Base-by-base conservation (phyloP, 352 stramenopile genomes). In the Phytophthora europaea region DNA sequence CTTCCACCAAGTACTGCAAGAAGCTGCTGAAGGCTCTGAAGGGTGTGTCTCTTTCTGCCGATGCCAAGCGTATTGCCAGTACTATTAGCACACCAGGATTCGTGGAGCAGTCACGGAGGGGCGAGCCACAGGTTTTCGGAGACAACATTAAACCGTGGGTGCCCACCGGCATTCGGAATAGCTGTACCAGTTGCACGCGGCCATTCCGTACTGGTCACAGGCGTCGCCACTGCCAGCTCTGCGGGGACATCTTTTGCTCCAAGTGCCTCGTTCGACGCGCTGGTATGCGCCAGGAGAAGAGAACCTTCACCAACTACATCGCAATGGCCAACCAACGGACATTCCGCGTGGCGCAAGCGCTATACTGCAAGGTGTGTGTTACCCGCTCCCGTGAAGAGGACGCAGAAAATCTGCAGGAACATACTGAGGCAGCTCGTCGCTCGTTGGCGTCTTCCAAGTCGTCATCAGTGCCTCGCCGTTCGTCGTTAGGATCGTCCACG, bases 211-310 rank as follows among this genome's bases (percentile, higher is more conserved):
- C 79, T 51, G 84, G 78, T 22, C 85, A 87, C 22, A 78, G 81
- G 26, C 86, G 89, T 23, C 83, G 88, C 51, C 85, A 94, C 63
- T 95, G 89, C 57, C 86, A 87, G 1, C 68, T 94, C 52, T 95
- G 89, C 51, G 85, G 88, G 9, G 87, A 93, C 36, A 81, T 93
- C 9, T 88, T 93, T 50, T 95, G 88, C 76, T 67, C 79, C 57
- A 93, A 92, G 68, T 95, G 88, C 52, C 70, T 88, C 48, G 68
- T 94, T 54, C 80, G 78, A 61, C 84, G 85, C 58, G 79, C 84
- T 33, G 79, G 76, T 10, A 71, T 77, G 58, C 66, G 71, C 45
- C 75, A 76, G 23, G 70, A 82, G 8, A 75, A 73, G 33, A 73
- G 61, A 26, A 15, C 26, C 15, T 62, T 74, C 18, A 67, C 51